These are phyloP conservation scores for Nothophytophthora sp. DNA, from an alignment of 352 stramenopile species.

Conservation along the genomic window DNA sequence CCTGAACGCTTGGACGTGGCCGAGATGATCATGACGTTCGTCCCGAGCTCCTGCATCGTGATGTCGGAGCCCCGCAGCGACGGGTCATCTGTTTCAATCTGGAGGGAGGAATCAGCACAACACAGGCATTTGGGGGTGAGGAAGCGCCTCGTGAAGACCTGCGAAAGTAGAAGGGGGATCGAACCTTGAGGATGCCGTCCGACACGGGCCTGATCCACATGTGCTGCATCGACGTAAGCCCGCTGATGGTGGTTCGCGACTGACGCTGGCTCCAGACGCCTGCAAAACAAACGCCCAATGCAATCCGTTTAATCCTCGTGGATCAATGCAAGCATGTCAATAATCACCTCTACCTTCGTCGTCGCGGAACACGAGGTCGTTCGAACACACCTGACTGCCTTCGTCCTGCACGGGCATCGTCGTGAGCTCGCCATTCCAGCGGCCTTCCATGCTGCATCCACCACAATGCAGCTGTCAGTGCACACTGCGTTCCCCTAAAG, in stretches of 20 bases:
- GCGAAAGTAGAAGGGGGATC: neutral
- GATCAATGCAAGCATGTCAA: neutral
- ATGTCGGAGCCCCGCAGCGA: constrained; percentile 77
- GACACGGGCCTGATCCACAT: constrained; percentile 89
- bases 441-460: constrained; percentile 78
- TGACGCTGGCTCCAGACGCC: constrained; percentile 86
- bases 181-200: constrained; percentile 82
- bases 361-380: constrained; percentile 79
- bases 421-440: constrained; percentile 84
- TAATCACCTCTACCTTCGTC: constrained; percentile 59
- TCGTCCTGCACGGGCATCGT: constrained; percentile 77
- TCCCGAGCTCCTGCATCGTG: constrained; percentile 85
- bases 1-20: constrained; percentile 86
- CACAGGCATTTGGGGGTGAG: neutral
- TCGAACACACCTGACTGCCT: constrained; percentile 87
- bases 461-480: no score
- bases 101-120: neutral
- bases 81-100: constrained; percentile 86
- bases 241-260: constrained; percentile 84
- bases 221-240: constrained; percentile 85
- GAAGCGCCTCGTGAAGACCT: neutral
- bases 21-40: constrained; percentile 82
- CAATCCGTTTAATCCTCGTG: neutral
- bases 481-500: no score
- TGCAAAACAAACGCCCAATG: neutral